A percentile compares a stretch with the other conserved stretches of the same genome.
Conservation (phyloP, 805 yeast species). For the Zygotorulaspora sp. region DNA sequence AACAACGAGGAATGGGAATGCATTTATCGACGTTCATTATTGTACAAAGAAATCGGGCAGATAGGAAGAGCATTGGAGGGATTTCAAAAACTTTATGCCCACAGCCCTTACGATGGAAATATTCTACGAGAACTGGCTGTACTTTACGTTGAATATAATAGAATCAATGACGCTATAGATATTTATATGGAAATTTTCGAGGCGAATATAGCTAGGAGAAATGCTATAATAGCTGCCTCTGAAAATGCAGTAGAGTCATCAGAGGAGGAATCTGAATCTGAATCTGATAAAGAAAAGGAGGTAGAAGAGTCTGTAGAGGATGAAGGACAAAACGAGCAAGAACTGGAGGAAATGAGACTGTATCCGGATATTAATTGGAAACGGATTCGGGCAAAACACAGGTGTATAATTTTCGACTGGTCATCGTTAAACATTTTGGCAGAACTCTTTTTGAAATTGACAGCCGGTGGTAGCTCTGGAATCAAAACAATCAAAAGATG, state of each 20-base stretch:
- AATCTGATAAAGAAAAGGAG: slow-evolving; percentile 14
- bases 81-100: slow-evolving; percentile 51
- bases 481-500: slow-evolving; percentile 61
- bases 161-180: slow-evolving; percentile 70
- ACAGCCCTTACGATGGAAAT: slow-evolving; percentile 55
- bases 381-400: slow-evolving; percentile 27
- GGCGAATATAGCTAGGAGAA: slow-evolving; percentile 47
- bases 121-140: slow-evolving; percentile 60
- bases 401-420: slow-evolving; percentile 69
- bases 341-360: slow-evolving; percentile 24
- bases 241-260: slow-evolving; percentile 33
- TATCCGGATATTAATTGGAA: slow-evolving; percentile 31
- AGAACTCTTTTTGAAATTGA: slow-evolving; percentile 61
- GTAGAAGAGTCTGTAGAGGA: slow-evolving; percentile 14
- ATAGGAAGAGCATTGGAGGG: slow-evolving; percentile 71
- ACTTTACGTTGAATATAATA: slow-evolving; percentile 44
- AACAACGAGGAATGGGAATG: slow-evolving; percentile 49
- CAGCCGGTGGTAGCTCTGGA: slow-evolving; percentile 57
- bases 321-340: slow-evolving; percentile 20
- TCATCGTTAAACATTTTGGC: slow-evolving; percentile 79
- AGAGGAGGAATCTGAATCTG: slow-evolving; percentile 28
- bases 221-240: slow-evolving; percentile 28
- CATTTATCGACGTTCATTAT: slow-evolving; percentile 58
- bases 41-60: slow-evolving; percentile 63
- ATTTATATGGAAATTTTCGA: slow-evolving; percentile 62